phyloP scores from a whole-genome alignment of 176 grass and related monocot species.

The Zizania latifolia region DNA sequence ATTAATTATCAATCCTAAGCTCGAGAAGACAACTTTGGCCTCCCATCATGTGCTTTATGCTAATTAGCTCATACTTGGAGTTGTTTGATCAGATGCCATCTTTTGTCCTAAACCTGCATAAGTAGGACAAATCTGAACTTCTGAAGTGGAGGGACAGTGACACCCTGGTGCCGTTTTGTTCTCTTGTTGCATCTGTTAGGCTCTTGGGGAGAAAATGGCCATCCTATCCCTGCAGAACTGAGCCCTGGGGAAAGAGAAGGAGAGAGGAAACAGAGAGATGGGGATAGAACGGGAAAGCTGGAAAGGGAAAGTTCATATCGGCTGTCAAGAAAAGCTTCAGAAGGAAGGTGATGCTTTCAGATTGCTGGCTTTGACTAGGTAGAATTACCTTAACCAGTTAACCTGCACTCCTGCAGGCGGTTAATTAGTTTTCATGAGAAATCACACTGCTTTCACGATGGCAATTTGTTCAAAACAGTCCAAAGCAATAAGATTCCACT shows the following conservation, averaged over 20 bases:
- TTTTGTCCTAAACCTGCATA: constrained; percentile 23
- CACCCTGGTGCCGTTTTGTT: constrained; percentile 12
- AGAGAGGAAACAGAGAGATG: neutral
- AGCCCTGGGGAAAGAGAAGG: neutral
- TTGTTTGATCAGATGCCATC: constrained; percentile 27
- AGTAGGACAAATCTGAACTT: constrained; percentile 51
- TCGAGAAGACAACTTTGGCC: constrained; percentile 37
- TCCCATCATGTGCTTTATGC: constrained; percentile 35
- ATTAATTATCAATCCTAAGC: constrained; percentile 32
- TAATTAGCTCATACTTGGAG: neutral
- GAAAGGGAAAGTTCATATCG: neutral
- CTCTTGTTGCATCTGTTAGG: constrained; percentile 21
- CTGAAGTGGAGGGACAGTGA: constrained; percentile 33
- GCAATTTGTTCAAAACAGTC: neutral
- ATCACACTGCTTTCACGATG: neutral
- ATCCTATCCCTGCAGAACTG: neutral
- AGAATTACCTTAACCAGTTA: too few relatives aligned
- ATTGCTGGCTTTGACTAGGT: neutral
- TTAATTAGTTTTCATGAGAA: neutral
- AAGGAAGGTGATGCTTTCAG: neutral
- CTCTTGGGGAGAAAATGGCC: constrained; percentile 1
- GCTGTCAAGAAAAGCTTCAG: neutral
- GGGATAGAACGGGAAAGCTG: constrained; percentile 24
- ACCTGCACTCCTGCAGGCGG: neutral
- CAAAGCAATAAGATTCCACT: neutral